Conservation (phyloP, 139 green algal species). For the Closterium sp. region DNA sequence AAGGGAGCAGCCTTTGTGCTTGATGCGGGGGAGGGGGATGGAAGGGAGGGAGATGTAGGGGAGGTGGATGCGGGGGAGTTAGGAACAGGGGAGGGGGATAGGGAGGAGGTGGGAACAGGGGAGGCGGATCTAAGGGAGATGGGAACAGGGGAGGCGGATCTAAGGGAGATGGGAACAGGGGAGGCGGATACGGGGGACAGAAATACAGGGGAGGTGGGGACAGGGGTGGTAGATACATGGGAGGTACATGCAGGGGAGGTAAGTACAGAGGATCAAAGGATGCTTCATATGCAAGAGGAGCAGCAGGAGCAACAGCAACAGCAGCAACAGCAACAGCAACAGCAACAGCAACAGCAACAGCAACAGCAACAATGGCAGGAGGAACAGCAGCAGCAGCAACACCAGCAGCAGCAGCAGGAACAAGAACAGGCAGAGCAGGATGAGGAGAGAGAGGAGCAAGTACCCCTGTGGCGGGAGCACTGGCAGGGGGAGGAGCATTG, state of each 20-base stretch:
- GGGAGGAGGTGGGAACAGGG: not conserved
- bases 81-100: not conserved
- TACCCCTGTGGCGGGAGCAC: not conserved
- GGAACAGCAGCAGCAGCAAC: not conserved
- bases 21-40: not conserved
- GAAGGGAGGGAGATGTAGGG: not conserved
- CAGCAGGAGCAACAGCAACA: not conserved
- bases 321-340: not conserved
- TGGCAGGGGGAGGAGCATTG: not conserved
- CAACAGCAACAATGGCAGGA: not conserved
- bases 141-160: not conserved
- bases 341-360: not conserved
- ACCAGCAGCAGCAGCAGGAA: not conserved
- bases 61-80: not conserved
- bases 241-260: not conserved
- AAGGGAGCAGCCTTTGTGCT: not conserved
- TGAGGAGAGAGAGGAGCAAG: not conserved
- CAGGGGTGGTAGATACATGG: too few species aligned
- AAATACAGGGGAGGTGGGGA: too few species aligned
- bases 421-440: not conserved
- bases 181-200: not conserved
- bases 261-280: not conserved
- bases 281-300: not conserved
- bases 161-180: not conserved
- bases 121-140: not conserved